Percentiles rank a stretch among this genome's conserved stretches.
These are phyloP conservation scores for Candida dubliniensis DNA, from an alignment of 1,139 yeast species.

Conservation along the genomic window DNA sequence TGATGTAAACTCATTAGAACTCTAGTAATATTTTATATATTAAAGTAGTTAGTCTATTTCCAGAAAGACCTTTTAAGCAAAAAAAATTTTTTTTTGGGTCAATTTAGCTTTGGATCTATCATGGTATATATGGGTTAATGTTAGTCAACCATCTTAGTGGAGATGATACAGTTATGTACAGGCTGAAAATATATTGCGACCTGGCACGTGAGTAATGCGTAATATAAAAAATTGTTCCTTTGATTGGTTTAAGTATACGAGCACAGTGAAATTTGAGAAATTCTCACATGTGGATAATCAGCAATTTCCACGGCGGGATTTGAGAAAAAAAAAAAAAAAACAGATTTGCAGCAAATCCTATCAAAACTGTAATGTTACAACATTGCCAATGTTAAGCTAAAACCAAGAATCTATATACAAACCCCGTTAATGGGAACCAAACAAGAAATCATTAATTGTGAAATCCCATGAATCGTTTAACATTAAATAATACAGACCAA, in stretches of 20 bases:
- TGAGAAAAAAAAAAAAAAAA: neutral
- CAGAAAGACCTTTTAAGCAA: neutral
- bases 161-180: neutral
- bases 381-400: too few relatives aligned
- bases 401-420: too few relatives aligned
- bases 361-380: too few relatives aligned
- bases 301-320: conserved; percentile 4
- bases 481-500: neutral
- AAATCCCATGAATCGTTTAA: neutral
- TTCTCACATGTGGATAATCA: too few relatives aligned
- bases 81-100: too few relatives aligned
- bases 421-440: too few relatives aligned
- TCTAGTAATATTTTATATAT: neutral
- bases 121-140: neutral
- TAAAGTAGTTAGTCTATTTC: neutral
- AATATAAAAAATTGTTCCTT: neutral
- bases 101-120: neutral
- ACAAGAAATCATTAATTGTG: too few relatives aligned
- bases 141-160: neutral
- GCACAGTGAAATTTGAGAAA: too few relatives aligned
- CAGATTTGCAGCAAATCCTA: neutral
- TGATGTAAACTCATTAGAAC: conserved; percentile 16
- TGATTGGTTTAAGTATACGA: conserved; percentile 2
- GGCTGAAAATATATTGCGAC: conserved; percentile 3
- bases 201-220: conserved; percentile 6